Conservation (phyloP, 371 early-diverging fungal species). For the Funneliformis caledonium region DNA sequence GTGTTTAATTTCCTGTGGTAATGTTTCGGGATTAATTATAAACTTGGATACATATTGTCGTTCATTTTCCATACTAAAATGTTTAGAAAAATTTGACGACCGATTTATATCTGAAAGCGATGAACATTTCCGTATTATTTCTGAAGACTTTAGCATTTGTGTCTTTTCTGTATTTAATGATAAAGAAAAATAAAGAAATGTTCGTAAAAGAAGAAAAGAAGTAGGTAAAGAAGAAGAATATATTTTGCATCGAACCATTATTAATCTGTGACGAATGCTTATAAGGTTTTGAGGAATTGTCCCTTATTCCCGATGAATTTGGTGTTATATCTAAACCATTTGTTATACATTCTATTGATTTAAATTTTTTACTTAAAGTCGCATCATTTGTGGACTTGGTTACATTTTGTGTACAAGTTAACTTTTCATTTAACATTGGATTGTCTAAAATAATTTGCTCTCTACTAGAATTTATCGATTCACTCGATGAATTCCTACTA, state of each 20-base stretch:
- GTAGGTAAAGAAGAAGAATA: not conserved
- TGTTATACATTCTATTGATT: not conserved
- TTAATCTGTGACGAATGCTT: not conserved
- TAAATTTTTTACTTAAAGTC: not conserved
- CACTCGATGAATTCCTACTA: not conserved
- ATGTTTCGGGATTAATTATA: not conserved
- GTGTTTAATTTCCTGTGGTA: conserved; percentile 30
- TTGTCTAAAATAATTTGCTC: not conserved
- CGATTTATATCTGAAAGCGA: not conserved
- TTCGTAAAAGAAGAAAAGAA: not conserved
- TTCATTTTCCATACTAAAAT: conserved; percentile 43
- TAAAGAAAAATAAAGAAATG: not conserved
- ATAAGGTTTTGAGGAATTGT: not conserved
- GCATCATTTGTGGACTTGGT: not conserved
- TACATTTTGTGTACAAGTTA: not conserved
- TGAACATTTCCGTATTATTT: conserved; percentile 3
- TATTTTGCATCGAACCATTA: not conserved
- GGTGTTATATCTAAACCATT: not conserved
- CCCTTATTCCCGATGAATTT: not conserved
- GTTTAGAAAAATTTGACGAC: conserved; percentile 28
- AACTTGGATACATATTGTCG: conserved; percentile 1
- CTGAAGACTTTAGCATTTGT: not conserved
- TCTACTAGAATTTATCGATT: not conserved
- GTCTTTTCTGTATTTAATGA: not conserved
- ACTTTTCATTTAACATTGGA: not conserved